Evolutionary conservation across 441 rosid genomes (phyloP).

Genomic region (Rhodomyrtus psidioides): DNA sequence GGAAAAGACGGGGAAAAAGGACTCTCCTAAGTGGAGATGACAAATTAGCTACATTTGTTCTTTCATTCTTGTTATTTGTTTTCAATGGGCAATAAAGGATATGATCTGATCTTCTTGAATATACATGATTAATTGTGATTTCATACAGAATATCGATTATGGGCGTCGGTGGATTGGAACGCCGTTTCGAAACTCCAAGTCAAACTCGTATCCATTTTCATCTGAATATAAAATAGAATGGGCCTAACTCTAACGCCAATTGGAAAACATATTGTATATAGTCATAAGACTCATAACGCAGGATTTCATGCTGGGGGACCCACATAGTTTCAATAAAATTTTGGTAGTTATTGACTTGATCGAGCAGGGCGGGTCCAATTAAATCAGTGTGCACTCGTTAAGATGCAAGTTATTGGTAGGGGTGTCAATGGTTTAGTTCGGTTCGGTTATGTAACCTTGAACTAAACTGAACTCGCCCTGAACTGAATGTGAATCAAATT

Average conservation of each 20-base stretch:
- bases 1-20: not conserved
- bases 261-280: not conserved
- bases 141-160: too few species aligned
- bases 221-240: not conserved
- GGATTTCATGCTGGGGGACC: not conserved
- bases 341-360: not conserved
- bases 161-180: not conserved
- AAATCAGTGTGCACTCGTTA: not conserved
- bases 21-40: not conserved
- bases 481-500: too few species aligned
- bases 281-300: not conserved
- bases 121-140: not conserved
- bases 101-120: not conserved
- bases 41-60: not conserved
- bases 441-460: too few species aligned
- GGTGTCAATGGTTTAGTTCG: too few species aligned
- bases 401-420: not conserved
- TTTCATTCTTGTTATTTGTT: not conserved
- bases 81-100: not conserved
- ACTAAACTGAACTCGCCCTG: too few species aligned
- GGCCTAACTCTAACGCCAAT: not conserved
- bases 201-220: not conserved
- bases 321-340: not conserved
- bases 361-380: not conserved
- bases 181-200: not conserved